Base-by-base conservation (phyloP, 1,139 yeast genomes). In the Zygosaccharomyces pseudobailii region DNA sequence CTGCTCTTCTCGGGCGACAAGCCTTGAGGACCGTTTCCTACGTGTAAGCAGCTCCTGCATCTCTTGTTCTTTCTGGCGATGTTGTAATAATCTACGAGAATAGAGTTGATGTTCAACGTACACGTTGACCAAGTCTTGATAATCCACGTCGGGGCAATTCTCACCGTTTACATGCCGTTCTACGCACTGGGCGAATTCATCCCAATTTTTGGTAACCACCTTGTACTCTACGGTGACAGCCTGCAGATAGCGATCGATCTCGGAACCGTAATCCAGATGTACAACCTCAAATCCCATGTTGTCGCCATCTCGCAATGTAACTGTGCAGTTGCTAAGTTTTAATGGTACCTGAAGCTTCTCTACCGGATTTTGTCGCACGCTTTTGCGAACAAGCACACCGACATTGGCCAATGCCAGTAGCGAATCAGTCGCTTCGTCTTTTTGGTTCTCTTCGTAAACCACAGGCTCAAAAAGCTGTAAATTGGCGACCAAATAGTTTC, bases 401-500 rank as follows among this genome's bases (percentile, higher is more conserved):
- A 63, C 51, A 49, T 56, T 43, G 54, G 72, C 57, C 52, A 69
- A 43, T 40, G 63, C 57, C 53, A 63, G 41, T 49, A 59, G 43
- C 51, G 66, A 47, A 41, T 54, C 53, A 5, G 36, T 7, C 20
- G 17, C 23, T 8, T 10, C 41, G 33, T 38, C 13, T 19, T 30
- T n/a, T 19, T 24, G 27, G 8, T 30, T 19, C 47, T 58, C 42
- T 37, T 60, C 59, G 34, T 55, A 56, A 13, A 52, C 45, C 21
- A 50, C 50, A 33, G 52, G 48, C 40, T 59, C 57, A 39, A 62
- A 66, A 36, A 61, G 37, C 25, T 55, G 61, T 58, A 58, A 54
- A 56, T 62, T 66, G 56, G 51, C 65, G 54, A 48, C 44, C 13
- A 70, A 54, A 50, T 68, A 71, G 37, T 60, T 64, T 48, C 63